Conservation (phyloP, 805 yeast species). For the Candida easanensis region DNA sequence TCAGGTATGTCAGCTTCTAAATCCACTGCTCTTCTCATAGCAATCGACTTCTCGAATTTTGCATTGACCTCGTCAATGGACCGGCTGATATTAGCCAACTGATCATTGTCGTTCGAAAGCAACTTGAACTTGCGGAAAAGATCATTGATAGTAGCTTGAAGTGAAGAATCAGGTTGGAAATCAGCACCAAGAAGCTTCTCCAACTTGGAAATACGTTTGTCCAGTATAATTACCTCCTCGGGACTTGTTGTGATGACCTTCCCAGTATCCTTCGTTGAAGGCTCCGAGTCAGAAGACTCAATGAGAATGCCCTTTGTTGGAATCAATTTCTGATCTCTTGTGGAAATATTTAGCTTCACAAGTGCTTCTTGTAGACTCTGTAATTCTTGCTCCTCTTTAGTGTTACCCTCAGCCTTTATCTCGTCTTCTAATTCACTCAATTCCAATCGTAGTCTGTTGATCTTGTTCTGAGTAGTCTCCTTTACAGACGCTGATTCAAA, state of each 20-base stretch:
- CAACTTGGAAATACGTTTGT: conserved; percentile 13
- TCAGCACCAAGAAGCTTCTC: conserved; percentile 21
- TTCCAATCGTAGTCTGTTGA: conserved; percentile 38
- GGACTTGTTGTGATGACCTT: neutral
- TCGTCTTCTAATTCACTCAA: conserved; percentile 34
- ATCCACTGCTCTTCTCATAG: conserved; percentile 22
- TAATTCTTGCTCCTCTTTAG: conserved; percentile 18
- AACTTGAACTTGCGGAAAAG: conserved; percentile 29
- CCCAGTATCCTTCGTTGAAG: neutral
- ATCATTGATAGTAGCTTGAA: conserved; percentile 29
- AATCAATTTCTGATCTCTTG: conserved; percentile 13
- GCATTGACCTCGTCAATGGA: conserved; percentile 26
- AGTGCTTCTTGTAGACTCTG: conserved; percentile 21
- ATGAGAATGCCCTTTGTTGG: neutral
- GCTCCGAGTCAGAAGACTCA: neutral
- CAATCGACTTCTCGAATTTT: conserved; percentile 28
- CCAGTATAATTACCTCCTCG: conserved; percentile 13
- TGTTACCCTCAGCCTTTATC: conserved; percentile 11
- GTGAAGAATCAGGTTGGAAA: conserved; percentile 14
- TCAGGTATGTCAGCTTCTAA: conserved; percentile 19
- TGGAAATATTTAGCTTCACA: conserved; percentile 15
- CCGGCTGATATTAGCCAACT: conserved; percentile 19
- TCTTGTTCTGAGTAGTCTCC: conserved; percentile 38
- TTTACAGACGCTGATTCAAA: conserved; percentile 29
- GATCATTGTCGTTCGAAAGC: conserved; percentile 25